Conservation (phyloP, 768 basidiomycete genomes). For the Pleurotus eryngii region DNA sequence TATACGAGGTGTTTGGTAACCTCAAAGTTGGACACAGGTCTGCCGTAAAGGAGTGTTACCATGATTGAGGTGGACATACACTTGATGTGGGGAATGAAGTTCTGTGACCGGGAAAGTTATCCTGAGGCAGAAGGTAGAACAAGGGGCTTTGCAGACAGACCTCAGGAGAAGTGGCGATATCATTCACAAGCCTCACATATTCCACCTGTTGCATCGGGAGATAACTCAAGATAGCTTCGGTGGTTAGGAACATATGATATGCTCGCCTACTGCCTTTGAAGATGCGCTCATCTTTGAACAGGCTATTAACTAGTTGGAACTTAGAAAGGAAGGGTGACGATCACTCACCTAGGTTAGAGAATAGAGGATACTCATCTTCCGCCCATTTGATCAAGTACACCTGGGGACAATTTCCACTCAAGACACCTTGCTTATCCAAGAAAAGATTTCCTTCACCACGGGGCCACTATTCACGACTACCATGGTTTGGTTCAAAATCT, state of each 20-base stretch:
- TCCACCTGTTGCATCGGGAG: constrained; percentile 17
- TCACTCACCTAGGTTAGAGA: constrained; percentile 1
- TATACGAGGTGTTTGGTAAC: constrained; percentile 22
- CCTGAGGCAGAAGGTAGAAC: neutral
- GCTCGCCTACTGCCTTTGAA: constrained; percentile 21
- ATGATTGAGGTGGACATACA: constrained; percentile 11
- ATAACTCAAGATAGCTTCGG: constrained; percentile 14
- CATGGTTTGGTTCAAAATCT: constrained; percentile 17
- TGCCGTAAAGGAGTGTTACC: constrained; percentile 26
- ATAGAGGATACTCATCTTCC: constrained; percentile 11
- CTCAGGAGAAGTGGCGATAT: constrained; percentile 9
- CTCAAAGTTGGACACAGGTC: constrained; percentile 24
- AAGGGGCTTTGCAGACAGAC: constrained; percentile 11
- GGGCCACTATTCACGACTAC: constrained; percentile 20
- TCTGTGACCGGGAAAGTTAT: neutral
- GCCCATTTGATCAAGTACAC: constrained; percentile 14
- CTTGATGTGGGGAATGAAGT: no score
- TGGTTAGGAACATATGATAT: constrained; percentile 10
- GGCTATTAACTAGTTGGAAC: neutral
- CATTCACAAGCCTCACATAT: constrained; percentile 17
- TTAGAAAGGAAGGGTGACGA: neutral
- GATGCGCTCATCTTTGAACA: constrained; percentile 9
- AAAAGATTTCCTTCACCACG: constrained; percentile 16
- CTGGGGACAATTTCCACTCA: constrained; percentile 16
- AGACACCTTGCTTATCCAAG: constrained; percentile 20